Conservation (phyloP, 805 yeast genomes). For the Kodamaea hsintzibuensis region DNA sequence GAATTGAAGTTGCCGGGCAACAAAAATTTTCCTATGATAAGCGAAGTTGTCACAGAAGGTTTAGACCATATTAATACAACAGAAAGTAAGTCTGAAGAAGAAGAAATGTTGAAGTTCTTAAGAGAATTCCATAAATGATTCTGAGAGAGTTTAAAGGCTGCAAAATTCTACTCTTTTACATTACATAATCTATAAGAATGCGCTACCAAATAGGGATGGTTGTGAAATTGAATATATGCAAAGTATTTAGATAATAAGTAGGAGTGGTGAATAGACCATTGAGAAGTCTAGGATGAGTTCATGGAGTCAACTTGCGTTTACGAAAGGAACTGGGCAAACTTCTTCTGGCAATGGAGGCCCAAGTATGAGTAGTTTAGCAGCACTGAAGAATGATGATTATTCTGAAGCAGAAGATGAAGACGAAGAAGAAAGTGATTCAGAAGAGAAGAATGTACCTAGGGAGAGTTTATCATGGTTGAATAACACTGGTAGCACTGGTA, state of each 20-base stretch:
- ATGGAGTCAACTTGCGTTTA: background rate
- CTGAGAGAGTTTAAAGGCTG: background rate
- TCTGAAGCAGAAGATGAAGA: constrained; percentile 9
- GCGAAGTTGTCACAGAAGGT: constrained; percentile 45
- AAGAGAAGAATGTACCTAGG: constrained; percentile 33
- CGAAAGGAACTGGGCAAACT: constrained; percentile 1
- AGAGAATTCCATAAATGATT: background rate
- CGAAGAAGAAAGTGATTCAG: constrained; percentile 42
- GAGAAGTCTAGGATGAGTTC: background rate
- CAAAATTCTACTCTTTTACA: background rate
- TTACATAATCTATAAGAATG: background rate
- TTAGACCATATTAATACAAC: constrained; percentile 26
- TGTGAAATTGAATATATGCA: background rate
- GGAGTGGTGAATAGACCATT: background rate
- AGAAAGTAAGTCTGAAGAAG: constrained; percentile 17
- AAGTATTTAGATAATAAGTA: background rate
- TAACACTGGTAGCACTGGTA: background rate
- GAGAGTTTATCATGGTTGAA: background rate
- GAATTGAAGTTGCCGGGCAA: constrained; percentile 42
- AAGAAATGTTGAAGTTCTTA: constrained; percentile 24
- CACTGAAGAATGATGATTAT: constrained; percentile 6
- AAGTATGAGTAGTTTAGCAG: constrained; percentile 8
- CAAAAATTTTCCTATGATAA: constrained; percentile 34
- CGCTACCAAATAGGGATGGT: background rate
- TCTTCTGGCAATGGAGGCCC: background rate